A percentile compares a stretch with the other conserved stretches of the same genome.
phyloP scores from a whole-genome alignment of 1,284 basidiomycete genomes.

The Laetiporus sulphureus region DNA sequence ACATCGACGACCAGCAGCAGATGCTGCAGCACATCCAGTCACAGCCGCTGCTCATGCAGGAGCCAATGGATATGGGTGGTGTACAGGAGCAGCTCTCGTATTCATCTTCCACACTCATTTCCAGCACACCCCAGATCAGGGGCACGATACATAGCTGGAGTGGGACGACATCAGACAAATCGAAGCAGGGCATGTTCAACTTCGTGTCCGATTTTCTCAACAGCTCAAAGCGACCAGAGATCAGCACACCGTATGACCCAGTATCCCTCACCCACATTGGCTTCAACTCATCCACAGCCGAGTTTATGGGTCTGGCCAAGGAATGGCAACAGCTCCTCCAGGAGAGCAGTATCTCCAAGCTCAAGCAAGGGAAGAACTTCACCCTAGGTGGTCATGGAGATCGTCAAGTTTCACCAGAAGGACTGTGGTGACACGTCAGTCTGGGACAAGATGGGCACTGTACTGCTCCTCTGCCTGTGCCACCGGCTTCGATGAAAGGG shows the following conservation, averaged over 20 bases:
- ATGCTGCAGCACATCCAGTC: constrained; percentile 12
- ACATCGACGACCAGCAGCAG: constrained; percentile 17
- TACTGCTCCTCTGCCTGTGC: constrained; percentile 22
- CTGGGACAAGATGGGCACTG: constrained; percentile 75
- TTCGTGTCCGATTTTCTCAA: constrained; percentile 59
- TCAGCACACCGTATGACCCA: constrained; percentile 98
- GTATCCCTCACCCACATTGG: constrained; percentile 99
- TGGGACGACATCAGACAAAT: constrained; percentile 52
- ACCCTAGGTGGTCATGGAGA: constrained; percentile 98
- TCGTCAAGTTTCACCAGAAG: constrained; percentile 97
- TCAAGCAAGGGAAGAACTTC: constrained; percentile 96
- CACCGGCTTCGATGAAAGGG: constrained; percentile 12
- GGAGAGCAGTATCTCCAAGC: constrained; percentile 92
- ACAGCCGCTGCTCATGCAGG: constrained; percentile 30
- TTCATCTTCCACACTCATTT: constrained; percentile 18
- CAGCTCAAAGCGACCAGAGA: constrained; percentile 74
- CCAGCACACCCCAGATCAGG: constrained; percentile 11
- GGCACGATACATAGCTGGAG: constrained; percentile 50
- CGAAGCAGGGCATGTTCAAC: constrained; percentile 67
- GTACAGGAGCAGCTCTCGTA: constrained; percentile 4
- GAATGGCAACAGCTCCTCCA: constrained; percentile 99
- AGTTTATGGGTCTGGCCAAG: constrained; percentile 95
- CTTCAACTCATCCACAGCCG: constrained; percentile 97
- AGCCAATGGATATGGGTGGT: constrained; percentile 2
- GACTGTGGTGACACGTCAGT: constrained; percentile 59